These are phyloP conservation scores for Arthrobotrys musiformis DNA, from an alignment of 2,329 filamentous ascomycete genomes.

Conservation along the genomic window DNA sequence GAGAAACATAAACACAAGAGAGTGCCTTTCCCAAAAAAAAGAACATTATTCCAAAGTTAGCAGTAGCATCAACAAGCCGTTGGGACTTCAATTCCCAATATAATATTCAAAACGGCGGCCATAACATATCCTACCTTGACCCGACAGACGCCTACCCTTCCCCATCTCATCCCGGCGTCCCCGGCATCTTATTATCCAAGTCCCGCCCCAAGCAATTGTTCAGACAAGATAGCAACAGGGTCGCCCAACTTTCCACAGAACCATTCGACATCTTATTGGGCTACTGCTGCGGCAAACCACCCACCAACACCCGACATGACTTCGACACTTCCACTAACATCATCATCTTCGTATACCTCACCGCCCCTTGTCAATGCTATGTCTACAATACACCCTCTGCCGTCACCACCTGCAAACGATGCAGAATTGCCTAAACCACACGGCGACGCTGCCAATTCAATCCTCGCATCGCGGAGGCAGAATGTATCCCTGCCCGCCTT, in stretches of 20 bases:
- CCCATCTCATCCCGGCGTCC: slow-evolving; percentile 53
- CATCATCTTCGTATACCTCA: slow-evolving; percentile 36
- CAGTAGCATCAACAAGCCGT: slow-evolving; percentile 23
- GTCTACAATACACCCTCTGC: slow-evolving; percentile 42
- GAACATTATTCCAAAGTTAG: background rate
- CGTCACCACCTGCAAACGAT: slow-evolving; percentile 51
- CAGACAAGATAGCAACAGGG: slow-evolving; percentile 35
- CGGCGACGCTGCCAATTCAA: slow-evolving; percentile 14
- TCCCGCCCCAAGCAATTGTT: slow-evolving; percentile 42
- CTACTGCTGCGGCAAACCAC: background rate
- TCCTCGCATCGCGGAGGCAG: slow-evolving; percentile 45
- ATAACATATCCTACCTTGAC: slow-evolving; percentile 50
- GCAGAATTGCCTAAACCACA: slow-evolving; percentile 46
- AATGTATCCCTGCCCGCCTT: slow-evolving; percentile 52
- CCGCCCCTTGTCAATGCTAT: slow-evolving; percentile 39
- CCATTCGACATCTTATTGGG: slow-evolving; percentile 37
- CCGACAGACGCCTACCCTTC: slow-evolving; percentile 46
- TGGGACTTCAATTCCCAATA: slow-evolving; percentile 56
- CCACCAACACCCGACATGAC: slow-evolving; percentile 39
- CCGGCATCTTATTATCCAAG: slow-evolving; percentile 52
- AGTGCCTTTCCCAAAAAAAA: background rate
- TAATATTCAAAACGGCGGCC: slow-evolving; percentile 49
- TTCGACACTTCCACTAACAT: slow-evolving; percentile 35
- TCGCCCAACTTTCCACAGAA: slow-evolving; percentile 30
- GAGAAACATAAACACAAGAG: background rate